phyloP scores from a whole-genome alignment of 257 asterid species.

The Solanum clarkiae region DNA sequence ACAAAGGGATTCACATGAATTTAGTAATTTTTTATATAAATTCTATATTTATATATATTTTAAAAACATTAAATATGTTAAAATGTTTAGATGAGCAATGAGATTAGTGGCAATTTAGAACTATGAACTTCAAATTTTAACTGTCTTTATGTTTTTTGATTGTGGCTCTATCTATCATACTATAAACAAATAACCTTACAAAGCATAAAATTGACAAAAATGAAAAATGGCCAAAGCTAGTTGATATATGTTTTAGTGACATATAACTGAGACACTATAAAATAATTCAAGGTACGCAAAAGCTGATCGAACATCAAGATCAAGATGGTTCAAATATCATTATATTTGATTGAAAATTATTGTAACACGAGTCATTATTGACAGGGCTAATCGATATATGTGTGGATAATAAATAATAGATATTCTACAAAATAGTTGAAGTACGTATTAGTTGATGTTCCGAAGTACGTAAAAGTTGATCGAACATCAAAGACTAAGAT shows the following conservation, averaged over 20 bases:
- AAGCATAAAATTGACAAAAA: background rate
- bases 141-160: rapidly evolving
- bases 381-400: background rate
- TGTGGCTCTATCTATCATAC: background rate
- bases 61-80: background rate
- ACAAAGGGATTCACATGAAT: background rate
- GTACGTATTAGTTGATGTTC: background rate
- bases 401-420: background rate
- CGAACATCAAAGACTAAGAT: background rate
- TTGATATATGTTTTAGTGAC: background rate
- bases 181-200: background rate
- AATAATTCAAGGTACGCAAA: too few relatives aligned
- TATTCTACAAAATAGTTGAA: background rate
- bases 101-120: background rate
- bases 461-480: background rate
- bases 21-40: background rate
- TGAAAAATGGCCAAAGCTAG: background rate
- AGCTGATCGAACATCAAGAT: background rate
- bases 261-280: too few relatives aligned
- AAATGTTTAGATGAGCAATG: background rate
- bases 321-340: background rate
- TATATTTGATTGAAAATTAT: background rate
- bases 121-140: background rate
- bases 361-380: background rate
- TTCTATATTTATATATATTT: background rate